Evolutionary conservation across 257 asterid genomes (phyloP).

Genomic region (Lycium barbarum): DNA sequence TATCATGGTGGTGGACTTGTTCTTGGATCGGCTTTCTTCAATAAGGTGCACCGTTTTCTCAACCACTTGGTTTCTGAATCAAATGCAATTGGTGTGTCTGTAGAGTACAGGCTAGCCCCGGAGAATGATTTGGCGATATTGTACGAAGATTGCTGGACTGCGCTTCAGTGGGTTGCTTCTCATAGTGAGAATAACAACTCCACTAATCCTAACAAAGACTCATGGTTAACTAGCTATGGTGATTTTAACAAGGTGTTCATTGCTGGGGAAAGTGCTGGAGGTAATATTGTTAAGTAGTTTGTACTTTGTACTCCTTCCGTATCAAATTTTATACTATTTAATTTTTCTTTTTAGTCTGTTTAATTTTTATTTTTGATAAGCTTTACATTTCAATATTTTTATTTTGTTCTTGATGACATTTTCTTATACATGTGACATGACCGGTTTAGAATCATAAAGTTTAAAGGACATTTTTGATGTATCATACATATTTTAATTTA

Average conservation of each 20-base stretch:
- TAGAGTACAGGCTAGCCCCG: constrained; percentile 44
- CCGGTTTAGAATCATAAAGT: too few species aligned
- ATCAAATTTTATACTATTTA: neutral
- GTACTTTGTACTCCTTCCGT: neutral
- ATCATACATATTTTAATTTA: too few species aligned
- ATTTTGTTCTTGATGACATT: neutral
- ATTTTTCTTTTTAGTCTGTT: neutral
- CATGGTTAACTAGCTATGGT: constrained; percentile 36
- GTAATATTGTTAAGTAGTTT: neutral
- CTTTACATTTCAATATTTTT: too few species aligned
- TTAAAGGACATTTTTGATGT: too few species aligned
- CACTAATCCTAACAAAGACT: constrained; percentile 6
- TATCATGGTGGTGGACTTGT: constrained; percentile 45
- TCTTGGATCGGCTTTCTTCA: constrained; percentile 41
- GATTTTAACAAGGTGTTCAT: constrained; percentile 35
- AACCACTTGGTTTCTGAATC: constrained; percentile 29
- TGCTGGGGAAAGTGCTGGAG: constrained; percentile 46
- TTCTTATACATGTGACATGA: too few species aligned
- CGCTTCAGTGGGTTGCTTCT: constrained; percentile 40
- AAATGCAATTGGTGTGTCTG: constrained; percentile 33
- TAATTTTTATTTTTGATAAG: too few species aligned
- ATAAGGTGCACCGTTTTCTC: constrained; percentile 33
- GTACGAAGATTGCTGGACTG: constrained; percentile 42
- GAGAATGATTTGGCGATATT: constrained; percentile 41
- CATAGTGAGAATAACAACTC: neutral